Base-by-base conservation (phyloP, 2,329 filamentous ascomycete species). In the Pseudogymnoascus sp. region DNA sequence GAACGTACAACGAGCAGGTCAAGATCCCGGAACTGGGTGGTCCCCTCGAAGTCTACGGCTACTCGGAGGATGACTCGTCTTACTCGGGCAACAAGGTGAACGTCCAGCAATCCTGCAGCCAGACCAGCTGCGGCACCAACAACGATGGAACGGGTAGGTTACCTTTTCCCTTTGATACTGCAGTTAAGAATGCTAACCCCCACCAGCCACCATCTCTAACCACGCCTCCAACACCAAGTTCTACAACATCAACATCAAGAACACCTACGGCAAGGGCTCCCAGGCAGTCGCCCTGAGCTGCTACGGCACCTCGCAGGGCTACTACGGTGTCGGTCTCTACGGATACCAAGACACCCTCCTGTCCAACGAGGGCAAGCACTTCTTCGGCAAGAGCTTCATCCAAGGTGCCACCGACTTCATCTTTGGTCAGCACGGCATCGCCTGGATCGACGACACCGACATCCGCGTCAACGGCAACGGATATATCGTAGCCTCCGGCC, bases 241-340 rank as follows among this genome's bases (percentile, higher is more conserved):
- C 58, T 85, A 85, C 75, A 85, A 85, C 69, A 76, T 86, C 74
- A 84, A 85, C 69, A 74, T 84, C 3, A 77, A 76, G 59, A 84
- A 84, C 63, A 74, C 77, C n/a, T 74, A 77, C 60, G 81, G 80
- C 6, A 60, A 74, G 39, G 79, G 80, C 21, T 76, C 75, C 3
- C 81, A 84, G 66, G 81, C 79, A 10, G 74, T 85, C 58, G 83
- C 83, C 2, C 63, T 86, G 15, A 79, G 78, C 35, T 81, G 83
- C 4, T 75, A 79, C 36, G 78, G 74, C 29, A 75, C 72, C 62
- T 73, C 79, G 60, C 81, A 84, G 72, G 81, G 80, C 48, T 85
- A 83, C 74, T 85, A 86, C 66, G 82, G 75, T 41, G 81, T 80
- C 64, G 74, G 78, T 60, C 77, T 86, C 66, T 76, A 77, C 58